A percentile compares a stretch with the other conserved stretches of the same genome.
phyloP scores from a whole-genome alignment of 441 rosid species.

The Iberis amara region DNA sequence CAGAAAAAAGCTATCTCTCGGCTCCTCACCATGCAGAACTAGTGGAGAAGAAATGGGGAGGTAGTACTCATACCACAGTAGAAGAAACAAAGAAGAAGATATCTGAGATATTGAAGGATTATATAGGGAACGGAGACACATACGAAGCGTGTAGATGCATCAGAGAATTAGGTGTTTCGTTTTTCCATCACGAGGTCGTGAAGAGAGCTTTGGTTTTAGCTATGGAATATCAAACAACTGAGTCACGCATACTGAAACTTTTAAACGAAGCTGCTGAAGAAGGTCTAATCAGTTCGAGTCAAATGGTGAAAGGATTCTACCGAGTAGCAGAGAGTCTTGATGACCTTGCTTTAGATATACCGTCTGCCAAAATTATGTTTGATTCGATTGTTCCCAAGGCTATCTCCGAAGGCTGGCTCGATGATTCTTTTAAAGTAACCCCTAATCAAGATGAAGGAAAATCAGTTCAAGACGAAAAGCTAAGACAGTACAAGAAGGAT shows the following conservation, averaged over 20 bases:
- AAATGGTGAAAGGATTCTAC: slow-evolving; percentile 84
- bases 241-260: slow-evolving; percentile 58
- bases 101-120: slow-evolving; percentile 74
- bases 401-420: slow-evolving; percentile 86
- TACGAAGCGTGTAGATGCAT: slow-evolving; percentile 92
- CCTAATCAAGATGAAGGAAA: slow-evolving; percentile 38
- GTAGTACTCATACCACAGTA: slow-evolving; percentile 81
- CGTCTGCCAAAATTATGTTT: slow-evolving; percentile 67
- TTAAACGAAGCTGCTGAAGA: slow-evolving; percentile 88
- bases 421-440: slow-evolving; percentile 48
- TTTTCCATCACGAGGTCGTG: slow-evolving; percentile 98
- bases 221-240: slow-evolving; percentile 72
- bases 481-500: slow-evolving; percentile 72
- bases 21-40: slow-evolving; percentile 99
- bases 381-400: slow-evolving; percentile 61
- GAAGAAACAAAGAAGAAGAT: slow-evolving; percentile 95
- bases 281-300: slow-evolving; percentile 92
- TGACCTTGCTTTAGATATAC: slow-evolving; percentile 94
- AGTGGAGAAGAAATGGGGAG: slow-evolving; percentile 97
- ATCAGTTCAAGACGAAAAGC: slow-evolving; percentile 41
- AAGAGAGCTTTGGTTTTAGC: slow-evolving; percentile 88
- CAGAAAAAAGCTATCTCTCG: slow-evolving; percentile 93
- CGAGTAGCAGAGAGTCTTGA: slow-evolving; percentile 83
- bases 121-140: slow-evolving; percentile 71
- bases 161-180: slow-evolving; percentile 83